Evolutionary conservation across 768 basidiomycete genomes (phyloP).

Genomic region (Wakefieldia striispora): DNA sequence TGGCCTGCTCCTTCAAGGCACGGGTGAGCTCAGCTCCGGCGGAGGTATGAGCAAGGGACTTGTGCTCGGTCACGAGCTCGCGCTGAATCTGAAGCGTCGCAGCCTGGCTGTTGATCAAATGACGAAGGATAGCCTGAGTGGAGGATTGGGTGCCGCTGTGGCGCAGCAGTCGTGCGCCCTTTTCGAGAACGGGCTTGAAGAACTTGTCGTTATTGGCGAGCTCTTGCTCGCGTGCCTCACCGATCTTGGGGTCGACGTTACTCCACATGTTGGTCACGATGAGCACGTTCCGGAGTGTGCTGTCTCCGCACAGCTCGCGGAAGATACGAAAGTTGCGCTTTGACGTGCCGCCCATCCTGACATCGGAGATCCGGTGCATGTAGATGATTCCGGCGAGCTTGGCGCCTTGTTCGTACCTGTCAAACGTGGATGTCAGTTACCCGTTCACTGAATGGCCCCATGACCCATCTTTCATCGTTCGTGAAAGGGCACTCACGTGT

Average conservation of each 20-base stretch:
- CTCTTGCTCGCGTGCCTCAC: constrained; percentile 45
- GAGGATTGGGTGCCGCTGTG: constrained; percentile 41
- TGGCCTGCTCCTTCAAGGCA: constrained; percentile 47
- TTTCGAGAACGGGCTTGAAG: constrained; percentile 51
- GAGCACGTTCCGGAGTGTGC: constrained; percentile 46
- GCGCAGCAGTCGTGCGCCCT: constrained; percentile 45
- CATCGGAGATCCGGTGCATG: constrained; percentile 53
- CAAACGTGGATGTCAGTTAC: not conserved
- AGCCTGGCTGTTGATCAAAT: constrained; percentile 40
- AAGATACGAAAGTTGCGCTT: constrained; percentile 52
- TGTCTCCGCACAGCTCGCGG: constrained; percentile 50
- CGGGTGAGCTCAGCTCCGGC: constrained; percentile 53
- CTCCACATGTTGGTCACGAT: constrained; percentile 58
- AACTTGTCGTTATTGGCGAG: constrained; percentile 41
- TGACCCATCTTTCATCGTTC: no score
- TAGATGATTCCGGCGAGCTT: constrained; percentile 54
- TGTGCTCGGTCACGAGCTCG: constrained; percentile 51
- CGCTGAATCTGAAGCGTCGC: constrained; percentile 50
- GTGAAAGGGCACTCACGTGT: constrained; percentile 20
- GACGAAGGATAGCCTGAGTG: constrained; percentile 41
- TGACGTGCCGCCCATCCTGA: constrained; percentile 50
- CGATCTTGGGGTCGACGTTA: constrained; percentile 37
- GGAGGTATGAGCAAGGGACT: constrained; percentile 48
- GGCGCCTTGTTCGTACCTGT: constrained; percentile 34
- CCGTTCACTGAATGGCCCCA: no score